These are phyloP conservation scores for Aspergillus tubingensis DNA, from an alignment of 2,329 filamentous ascomycete genomes.

Conservation along the genomic window DNA sequence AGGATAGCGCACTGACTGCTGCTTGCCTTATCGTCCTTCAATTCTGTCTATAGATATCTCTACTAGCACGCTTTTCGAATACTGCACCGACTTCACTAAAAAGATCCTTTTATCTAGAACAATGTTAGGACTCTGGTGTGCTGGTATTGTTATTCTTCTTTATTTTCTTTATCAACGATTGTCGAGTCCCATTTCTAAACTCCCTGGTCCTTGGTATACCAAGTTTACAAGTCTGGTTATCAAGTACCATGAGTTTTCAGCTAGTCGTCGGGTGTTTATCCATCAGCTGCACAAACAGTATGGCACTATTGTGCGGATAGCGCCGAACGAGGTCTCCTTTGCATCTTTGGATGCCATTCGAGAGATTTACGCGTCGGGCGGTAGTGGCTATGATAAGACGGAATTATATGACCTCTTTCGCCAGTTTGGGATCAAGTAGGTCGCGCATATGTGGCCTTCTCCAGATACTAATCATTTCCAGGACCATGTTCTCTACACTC, in stretches of 20 bases:
- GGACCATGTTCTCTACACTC: conserved; percentile 23
- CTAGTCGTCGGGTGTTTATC: conserved; percentile 30
- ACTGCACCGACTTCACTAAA: not conserved
- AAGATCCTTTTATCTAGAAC: not conserved
- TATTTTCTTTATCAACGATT: conserved; percentile 3
- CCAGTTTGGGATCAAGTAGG: conserved; percentile 34
- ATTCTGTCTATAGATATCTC: not conserved
- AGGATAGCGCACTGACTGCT: not conserved
- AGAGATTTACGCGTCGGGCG: conserved; percentile 36
- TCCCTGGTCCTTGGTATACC: conserved; percentile 36
- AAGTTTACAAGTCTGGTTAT: conserved; percentile 30
- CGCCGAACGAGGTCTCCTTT: conserved; percentile 36
- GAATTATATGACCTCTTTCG: conserved; percentile 39
- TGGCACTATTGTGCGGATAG: conserved; percentile 31
- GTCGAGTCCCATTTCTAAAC: conserved; percentile 11
- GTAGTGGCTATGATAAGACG: conserved; percentile 42
- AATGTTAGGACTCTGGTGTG: conserved; percentile 11
- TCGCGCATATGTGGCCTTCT: not conserved
- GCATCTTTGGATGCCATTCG: conserved; percentile 31
- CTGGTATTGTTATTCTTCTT: not conserved
- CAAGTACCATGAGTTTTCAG: conserved; percentile 35
- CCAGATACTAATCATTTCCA: not conserved
- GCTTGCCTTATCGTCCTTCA: not conserved
- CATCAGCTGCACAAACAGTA: conserved; percentile 31
- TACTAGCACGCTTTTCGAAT: not conserved